Evolutionary conservation across 306 rosid genomes (phyloP), one percentile per base, ranked within the genome.

Genomic region (Fagus sylvatica): DNA sequence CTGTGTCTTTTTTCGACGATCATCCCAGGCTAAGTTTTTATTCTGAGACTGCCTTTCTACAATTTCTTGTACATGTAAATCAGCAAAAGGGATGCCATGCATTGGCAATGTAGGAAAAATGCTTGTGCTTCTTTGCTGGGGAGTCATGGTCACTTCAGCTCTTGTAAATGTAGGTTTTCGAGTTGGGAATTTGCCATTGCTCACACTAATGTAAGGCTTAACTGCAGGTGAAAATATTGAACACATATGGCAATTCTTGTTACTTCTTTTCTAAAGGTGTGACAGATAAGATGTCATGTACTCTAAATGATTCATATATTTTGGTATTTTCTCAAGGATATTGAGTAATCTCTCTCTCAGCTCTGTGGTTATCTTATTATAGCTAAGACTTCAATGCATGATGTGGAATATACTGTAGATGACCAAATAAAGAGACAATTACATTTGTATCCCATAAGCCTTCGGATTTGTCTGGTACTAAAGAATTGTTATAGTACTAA

Each of bases 41-140:
- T 32, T 73, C 49, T 49, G 84, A 81, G 91, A 84, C 75, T 94
- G 97, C 51, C 87, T 86, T 42, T 86, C 86, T 53, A 91, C 93
- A 53, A 90, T 84, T 82, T 94, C 89, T 32, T 84, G 80, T 0
- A 90, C 85, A 19, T 83, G 89, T 53, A 91, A 80, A 78, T 90
- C 90, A 41, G 88, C 81, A 51, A 91, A 59, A 66, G 91, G 67
- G 83, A 91, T 22, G 28, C 28, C 28, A 22, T 22, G 28, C 28
- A 22, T 22, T 22, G 28, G 28, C 28, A 22, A 22, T 69, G 78
- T 78, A 2, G 84, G 90, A 40, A 83, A 83, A 59, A 2, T 46
- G n/a, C 42, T 67, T 1, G 8, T 73, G 33, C 59, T 51, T 34
- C 71, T 39, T 34, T 66, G 83, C 78, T 73, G 79, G 76, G 84